Conservation (phyloP, 331 rosid species). For the Quercus phellos region DNA sequence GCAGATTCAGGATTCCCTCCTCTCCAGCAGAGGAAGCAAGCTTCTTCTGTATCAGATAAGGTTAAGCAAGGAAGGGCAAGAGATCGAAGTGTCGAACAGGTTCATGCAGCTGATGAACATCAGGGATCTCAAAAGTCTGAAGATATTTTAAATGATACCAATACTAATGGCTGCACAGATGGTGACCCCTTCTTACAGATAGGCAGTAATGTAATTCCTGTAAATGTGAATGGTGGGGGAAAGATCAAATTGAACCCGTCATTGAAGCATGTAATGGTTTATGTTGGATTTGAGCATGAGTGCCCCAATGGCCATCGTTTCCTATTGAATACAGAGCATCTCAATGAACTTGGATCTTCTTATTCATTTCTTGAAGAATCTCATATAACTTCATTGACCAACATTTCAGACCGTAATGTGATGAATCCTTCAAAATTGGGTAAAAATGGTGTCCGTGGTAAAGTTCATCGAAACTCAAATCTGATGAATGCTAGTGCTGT, state of each 20-base stretch:
- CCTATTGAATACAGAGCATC: constrained; percentile 68
- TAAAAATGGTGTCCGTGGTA: constrained; percentile 46
- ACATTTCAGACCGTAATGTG: constrained; percentile 32
- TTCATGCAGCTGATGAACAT: constrained; percentile 28
- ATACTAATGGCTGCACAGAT: constrained; percentile 24
- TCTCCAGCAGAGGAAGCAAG: constrained; percentile 64
- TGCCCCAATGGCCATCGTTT: constrained; percentile 96
- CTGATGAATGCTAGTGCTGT: constrained; percentile 32
- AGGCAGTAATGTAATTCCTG: constrained; percentile 77
- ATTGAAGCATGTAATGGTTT: constrained; percentile 40
- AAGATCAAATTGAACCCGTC: constrained; percentile 36
- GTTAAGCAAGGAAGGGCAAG: constrained; percentile 50
- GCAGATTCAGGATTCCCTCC: constrained; percentile 78
- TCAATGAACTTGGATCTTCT: constrained; percentile 57
- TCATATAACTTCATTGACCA: constrained; percentile 34
- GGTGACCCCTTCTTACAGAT: constrained; percentile 57
- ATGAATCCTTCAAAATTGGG: constrained; percentile 39
- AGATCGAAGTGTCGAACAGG: constrained; percentile 39
- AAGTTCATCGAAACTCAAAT: constrained; percentile 46
- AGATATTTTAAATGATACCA: constrained; percentile 33
- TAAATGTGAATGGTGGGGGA: constrained; percentile 47
- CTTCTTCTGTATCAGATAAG: constrained; percentile 48
- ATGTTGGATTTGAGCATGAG: constrained; percentile 93
- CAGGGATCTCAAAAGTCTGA: constrained; percentile 42
- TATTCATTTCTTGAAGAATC: constrained; percentile 58